Percentiles rank a stretch among this genome's conserved stretches.
Conservation (phyloP, 2,329 filamentous ascomycete genomes). For the Leptographium procerum region DNA sequence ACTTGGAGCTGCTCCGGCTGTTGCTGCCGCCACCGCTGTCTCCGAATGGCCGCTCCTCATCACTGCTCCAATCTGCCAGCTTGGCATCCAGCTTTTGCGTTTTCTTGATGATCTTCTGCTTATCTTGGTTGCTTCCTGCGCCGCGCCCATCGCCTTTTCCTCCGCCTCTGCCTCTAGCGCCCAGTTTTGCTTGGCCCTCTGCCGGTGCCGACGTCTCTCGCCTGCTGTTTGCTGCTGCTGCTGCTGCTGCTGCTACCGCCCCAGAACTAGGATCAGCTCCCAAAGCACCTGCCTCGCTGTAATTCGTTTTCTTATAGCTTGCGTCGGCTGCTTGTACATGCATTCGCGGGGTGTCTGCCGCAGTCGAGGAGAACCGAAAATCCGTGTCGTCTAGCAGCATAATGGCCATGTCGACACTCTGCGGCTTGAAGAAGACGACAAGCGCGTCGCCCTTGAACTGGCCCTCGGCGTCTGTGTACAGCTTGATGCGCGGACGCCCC, state of each 20-base stretch:
- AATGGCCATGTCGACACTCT: slow-evolving; percentile 80
- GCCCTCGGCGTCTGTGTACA: slow-evolving; percentile 74
- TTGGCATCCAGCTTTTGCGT: slow-evolving; percentile 86
- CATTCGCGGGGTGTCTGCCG: slow-evolving; percentile 46
- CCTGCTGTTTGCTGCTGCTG: background rate
- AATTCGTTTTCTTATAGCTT: slow-evolving; percentile 81
- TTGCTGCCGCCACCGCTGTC: slow-evolving; percentile 20
- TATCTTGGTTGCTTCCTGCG: slow-evolving; percentile 46
- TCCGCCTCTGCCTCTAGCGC: slow-evolving; percentile 5
- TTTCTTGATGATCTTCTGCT: slow-evolving; percentile 83
- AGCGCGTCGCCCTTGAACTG: slow-evolving; percentile 89
- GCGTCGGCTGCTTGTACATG: slow-evolving; percentile 74
- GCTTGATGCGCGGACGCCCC: slow-evolving; percentile 78
- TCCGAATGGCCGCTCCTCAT: slow-evolving; percentile 47
- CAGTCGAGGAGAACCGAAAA: slow-evolving; percentile 48
- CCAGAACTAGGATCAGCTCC: slow-evolving; percentile 9
- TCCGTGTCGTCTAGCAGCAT: slow-evolving; percentile 71
- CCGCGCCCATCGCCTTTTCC: slow-evolving; percentile 16
- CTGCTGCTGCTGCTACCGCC: background rate
- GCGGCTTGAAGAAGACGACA: slow-evolving; percentile 87
- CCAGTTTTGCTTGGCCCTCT: slow-evolving; percentile 6
- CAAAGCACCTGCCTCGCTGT: slow-evolving; percentile 29
- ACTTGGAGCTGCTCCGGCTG: slow-evolving; percentile 27
- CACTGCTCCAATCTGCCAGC: slow-evolving; percentile 90
- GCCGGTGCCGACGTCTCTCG: background rate